Evolutionary conservation across 1,139 yeast genomes (phyloP), one percentile per base, ranked within the genome.

Genomic region (Yamadazyma blattariae): DNA sequence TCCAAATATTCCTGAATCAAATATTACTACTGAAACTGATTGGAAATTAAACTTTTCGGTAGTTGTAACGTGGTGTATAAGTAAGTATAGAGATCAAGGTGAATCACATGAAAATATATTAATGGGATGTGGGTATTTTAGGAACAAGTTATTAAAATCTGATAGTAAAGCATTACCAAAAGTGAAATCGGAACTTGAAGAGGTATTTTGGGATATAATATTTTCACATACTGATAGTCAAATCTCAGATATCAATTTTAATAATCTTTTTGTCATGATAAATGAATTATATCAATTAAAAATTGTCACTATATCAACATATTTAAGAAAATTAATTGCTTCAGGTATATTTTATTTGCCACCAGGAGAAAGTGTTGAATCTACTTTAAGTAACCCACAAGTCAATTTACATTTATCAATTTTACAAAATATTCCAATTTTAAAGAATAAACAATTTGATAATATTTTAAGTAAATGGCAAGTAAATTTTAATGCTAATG

Each of bases 261-360:
- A 59, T 32, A 63, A 64, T 34, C 55, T 84, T 19, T 72, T 71
- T 45, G 67, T 73, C 6, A 58, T 84, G 32, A 64, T 82, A 15
- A 71, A 77, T 42, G 84, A 79, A 48, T 55, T 83, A 8, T 68
- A 72, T 33, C 71, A 67, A 26, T 55, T 74, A 32, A 71, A 74
- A 31, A 55, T 81, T 18, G 68, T 82, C 22, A 62, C 77, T 1
- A 73, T 83, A 2, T 79, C 90, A 0, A 74, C 86, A 0, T 89
- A 88, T 48, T 65, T 88, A 39, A 64, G 96, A 49, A 77, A 82
- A 44, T 61, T 88, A 25, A 88, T 89, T 34, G 88, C 96, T 4
- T 82, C 94, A 1, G 97, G 96, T 4, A 67, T 86, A 1, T 74
- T 88, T 34, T 87, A 83, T 53, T 53, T 74, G 7, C 59, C 68